A percentile compares a stretch with the other conserved stretches of the same genome.
Evolutionary conservation across 1,139 yeast species (phyloP).

Genomic region (Debaryomyces sp.): DNA sequence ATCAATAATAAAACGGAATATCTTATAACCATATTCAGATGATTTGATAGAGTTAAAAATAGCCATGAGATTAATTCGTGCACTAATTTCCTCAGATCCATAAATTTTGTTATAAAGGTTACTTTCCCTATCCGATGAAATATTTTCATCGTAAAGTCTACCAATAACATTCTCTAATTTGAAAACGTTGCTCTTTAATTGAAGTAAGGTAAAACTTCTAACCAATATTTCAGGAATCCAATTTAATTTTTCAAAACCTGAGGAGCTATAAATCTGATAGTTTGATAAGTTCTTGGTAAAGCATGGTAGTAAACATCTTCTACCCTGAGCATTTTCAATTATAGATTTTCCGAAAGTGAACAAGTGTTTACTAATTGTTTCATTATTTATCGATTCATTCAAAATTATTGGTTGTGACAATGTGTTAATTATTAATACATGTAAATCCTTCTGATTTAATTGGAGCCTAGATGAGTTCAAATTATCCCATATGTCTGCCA

Average conservation of each 20-base stretch:
- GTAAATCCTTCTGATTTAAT: slow-evolving; percentile 66
- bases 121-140: slow-evolving; percentile 24
- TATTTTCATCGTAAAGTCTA: slow-evolving; percentile 44
- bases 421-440: slow-evolving; percentile 53
- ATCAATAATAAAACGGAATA: slow-evolving; percentile 46
- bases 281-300: slow-evolving; percentile 48
- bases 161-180: slow-evolving; percentile 62
- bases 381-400: slow-evolving; percentile 21
- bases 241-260: slow-evolving; percentile 36
- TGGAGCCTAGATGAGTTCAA: slow-evolving; percentile 64
- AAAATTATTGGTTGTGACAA: slow-evolving; percentile 32
- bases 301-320: slow-evolving; percentile 71
- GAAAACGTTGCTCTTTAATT: slow-evolving; percentile 59
- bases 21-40: slow-evolving; percentile 33
- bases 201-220: slow-evolving; percentile 49
- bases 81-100: slow-evolving; percentile 61
- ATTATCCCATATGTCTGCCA: slow-evolving; percentile 57
- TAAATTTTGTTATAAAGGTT: slow-evolving; percentile 53
- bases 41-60: slow-evolving; percentile 41
- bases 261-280: slow-evolving; percentile 36
- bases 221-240: slow-evolving; percentile 64
- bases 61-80: slow-evolving; percentile 53
- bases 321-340: slow-evolving; percentile 55
- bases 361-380: slow-evolving; percentile 28
- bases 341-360: slow-evolving; percentile 44